phyloP scores from a whole-genome alignment of 768 basidiomycete species.

The Cyclocybe aegerita region DNA sequence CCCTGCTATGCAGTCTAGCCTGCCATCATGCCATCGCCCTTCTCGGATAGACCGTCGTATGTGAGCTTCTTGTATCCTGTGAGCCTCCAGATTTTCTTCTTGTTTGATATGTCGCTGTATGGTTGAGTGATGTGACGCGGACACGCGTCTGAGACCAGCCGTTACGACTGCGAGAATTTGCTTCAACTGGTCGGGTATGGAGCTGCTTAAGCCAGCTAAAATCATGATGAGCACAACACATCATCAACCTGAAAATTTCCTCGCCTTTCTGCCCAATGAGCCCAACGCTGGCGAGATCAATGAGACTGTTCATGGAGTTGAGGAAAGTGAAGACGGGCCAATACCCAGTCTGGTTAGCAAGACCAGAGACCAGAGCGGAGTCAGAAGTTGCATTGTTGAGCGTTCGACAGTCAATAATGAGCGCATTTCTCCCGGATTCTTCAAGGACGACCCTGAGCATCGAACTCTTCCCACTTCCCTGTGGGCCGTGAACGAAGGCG shows the following conservation, averaged over 20 bases:
- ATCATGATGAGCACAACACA: neutral
- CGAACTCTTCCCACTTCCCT: conserved; percentile 75
- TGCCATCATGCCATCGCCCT: conserved; percentile 86
- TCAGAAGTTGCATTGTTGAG: conserved; percentile 73
- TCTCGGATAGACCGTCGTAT: conserved; percentile 46
- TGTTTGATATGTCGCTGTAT: conserved; percentile 38
- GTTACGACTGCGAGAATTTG: conserved; percentile 81
- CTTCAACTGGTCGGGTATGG: conserved; percentile 80
- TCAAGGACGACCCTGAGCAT: conserved; percentile 56
- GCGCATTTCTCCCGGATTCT: conserved; percentile 57
- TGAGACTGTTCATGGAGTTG: conserved; percentile 74
- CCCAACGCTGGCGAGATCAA: conserved; percentile 91
- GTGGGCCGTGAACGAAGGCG: conserved; percentile 79
- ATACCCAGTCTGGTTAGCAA: conserved; percentile 86
- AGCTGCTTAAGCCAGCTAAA: conserved; percentile 78
- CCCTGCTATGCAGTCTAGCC: conserved; percentile 82
- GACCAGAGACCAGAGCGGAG: conserved; percentile 56
- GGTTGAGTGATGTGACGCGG: conserved; percentile 44
- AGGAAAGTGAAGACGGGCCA: conserved; percentile 88
- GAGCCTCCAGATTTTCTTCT: conserved; percentile 34
- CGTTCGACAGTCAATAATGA: conserved; percentile 83
- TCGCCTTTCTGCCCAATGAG: conserved; percentile 93
- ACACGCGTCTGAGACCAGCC: conserved; percentile 65
- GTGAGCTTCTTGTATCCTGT: conserved; percentile 35
- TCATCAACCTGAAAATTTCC: conserved; percentile 3